phyloP scores from a whole-genome alignment of 2,329 filamentous ascomycete genomes.

The Aspergillus caelatus region DNA sequence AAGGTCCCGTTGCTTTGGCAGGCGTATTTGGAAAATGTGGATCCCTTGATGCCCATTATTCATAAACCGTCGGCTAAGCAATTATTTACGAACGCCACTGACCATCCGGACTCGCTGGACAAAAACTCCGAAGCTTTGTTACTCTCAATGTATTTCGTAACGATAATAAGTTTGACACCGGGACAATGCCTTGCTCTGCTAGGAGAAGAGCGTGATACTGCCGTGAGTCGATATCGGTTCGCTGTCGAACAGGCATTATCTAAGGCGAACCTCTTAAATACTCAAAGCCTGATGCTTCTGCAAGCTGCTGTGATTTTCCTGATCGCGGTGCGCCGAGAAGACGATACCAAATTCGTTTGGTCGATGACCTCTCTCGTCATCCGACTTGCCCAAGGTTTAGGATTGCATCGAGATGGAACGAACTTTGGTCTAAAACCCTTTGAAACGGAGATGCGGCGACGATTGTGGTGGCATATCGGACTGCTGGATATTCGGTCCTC shows the following conservation, averaged over 20 bases:
- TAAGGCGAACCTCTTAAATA: constrained; percentile 64
- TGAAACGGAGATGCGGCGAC: constrained; percentile 56
- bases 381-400: constrained; percentile 49
- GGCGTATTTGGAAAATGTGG: constrained; percentile 63
- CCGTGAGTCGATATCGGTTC: constrained; percentile 62
- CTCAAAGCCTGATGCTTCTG: constrained; percentile 63
- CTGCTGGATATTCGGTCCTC: constrained; percentile 52
- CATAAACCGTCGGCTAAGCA: constrained; percentile 59
- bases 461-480: constrained; percentile 55
- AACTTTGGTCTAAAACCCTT: constrained; percentile 51
- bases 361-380: constrained; percentile 46
- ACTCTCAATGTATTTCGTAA: constrained; percentile 65
- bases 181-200: constrained; percentile 49
- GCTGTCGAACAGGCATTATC: constrained; percentile 66
- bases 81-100: constrained; percentile 54
- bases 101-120: constrained; percentile 53
- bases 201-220: constrained; percentile 53
- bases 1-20: constrained; percentile 59
- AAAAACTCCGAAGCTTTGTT: constrained; percentile 60
- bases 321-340: constrained; percentile 49
- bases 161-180: constrained; percentile 47
- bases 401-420: constrained; percentile 55
- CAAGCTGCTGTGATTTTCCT: constrained; percentile 67
- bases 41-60: constrained; percentile 63
- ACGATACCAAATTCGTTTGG: constrained; percentile 48